Evolutionary conservation across 2,329 filamentous ascomycete species (phyloP).

Genomic region (Xylariaceae sp.): DNA sequence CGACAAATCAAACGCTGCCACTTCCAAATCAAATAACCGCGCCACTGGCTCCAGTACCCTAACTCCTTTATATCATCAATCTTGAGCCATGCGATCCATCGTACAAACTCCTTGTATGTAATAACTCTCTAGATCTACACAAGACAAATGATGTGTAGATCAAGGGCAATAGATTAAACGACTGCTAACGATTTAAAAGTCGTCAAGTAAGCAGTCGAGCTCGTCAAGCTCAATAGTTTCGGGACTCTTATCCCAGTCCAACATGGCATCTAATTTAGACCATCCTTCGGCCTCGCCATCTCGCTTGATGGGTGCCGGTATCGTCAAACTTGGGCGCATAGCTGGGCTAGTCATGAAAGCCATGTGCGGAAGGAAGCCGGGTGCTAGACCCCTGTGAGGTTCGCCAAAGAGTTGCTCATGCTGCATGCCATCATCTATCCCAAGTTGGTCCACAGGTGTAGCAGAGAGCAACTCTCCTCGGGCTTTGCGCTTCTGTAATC

Average conservation of each 20-base stretch:
- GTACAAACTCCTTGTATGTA: slow-evolving; percentile 28
- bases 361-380: slow-evolving; percentile 44
- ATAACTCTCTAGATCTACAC: slow-evolving; percentile 14
- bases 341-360: slow-evolving; percentile 61
- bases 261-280: slow-evolving; percentile 51
- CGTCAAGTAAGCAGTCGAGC: slow-evolving; percentile 84
- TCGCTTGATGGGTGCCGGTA: slow-evolving; percentile 47
- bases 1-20: slow-evolving; percentile 22
- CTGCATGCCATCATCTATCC: slow-evolving; percentile 50
- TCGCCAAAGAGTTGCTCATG: slow-evolving; percentile 63
- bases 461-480: slow-evolving; percentile 50
- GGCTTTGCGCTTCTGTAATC: slow-evolving; percentile 72
- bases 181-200: slow-evolving; percentile 59
- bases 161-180: slow-evolving; percentile 1
- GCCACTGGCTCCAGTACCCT: slow-evolving; percentile 23
- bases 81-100: slow-evolving; percentile 26
- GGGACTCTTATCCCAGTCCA: slow-evolving; percentile 73
- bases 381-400: slow-evolving; percentile 40
- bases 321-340: slow-evolving; percentile 55
- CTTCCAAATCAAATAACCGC: slow-evolving; percentile 23
- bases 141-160: neutral
- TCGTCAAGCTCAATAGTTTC: slow-evolving; percentile 93
- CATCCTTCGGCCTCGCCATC: slow-evolving; percentile 50
- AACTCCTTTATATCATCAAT: slow-evolving; percentile 29
- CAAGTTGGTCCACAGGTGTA: slow-evolving; percentile 44